These are phyloP conservation scores for Boletales sp. DNA, from an alignment of 768 basidiomycete genomes.

Conservation along the genomic window DNA sequence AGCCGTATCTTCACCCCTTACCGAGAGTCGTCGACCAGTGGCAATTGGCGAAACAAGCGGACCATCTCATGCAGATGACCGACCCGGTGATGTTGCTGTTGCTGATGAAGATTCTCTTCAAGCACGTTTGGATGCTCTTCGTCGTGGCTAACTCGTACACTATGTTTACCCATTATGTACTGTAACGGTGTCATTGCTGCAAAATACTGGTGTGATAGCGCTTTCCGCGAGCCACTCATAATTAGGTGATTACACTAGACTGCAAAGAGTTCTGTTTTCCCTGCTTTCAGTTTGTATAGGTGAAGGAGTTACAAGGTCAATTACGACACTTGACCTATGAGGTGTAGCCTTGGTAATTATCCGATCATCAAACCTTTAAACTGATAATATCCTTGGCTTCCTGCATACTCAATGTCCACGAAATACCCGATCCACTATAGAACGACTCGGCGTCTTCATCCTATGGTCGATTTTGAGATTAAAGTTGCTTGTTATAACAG, in stretches of 20 bases:
- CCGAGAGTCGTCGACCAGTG: slow-evolving; percentile 71
- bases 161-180: slow-evolving; percentile 7
- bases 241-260: neutral
- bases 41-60: slow-evolving; percentile 68
- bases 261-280: neutral
- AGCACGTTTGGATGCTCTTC: slow-evolving; percentile 86
- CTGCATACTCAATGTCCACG: slow-evolving; percentile 76
- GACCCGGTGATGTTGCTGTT: slow-evolving; percentile 37
- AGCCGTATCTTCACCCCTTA: slow-evolving; percentile 52
- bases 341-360: no score
- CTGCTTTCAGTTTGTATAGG: no score
- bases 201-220: neutral
- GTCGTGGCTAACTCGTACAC: slow-evolving; percentile 49
- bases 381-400: slow-evolving; percentile 71
- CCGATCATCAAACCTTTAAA: slow-evolving; percentile 40
- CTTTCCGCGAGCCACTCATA: no score
- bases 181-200: neutral
- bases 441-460: slow-evolving; percentile 95
- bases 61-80: slow-evolving; percentile 35
- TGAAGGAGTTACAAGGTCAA: neutral
- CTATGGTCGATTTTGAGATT: slow-evolving; percentile 35
- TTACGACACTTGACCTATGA: neutral
- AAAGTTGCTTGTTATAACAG: neutral
- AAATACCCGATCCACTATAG: slow-evolving; percentile 88
- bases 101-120: slow-evolving; percentile 93